Percentiles rank a stretch among this genome's conserved stretches.
These are phyloP conservation scores for Parietaria judaica DNA, from an alignment of 306 rosid genomes.

Conservation along the genomic window DNA sequence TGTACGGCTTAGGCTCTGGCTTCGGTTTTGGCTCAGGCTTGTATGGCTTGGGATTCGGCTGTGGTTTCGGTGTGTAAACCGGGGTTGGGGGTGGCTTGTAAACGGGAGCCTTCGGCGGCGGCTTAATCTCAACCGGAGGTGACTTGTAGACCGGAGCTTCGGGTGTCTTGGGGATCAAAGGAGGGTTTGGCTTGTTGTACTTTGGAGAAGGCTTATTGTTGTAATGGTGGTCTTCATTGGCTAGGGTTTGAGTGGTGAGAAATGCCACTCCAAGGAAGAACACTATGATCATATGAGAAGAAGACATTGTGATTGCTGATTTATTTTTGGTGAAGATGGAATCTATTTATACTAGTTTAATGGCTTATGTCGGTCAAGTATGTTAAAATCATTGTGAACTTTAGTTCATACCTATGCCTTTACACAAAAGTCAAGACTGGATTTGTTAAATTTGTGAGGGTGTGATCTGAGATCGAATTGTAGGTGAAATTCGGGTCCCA, in stretches of 20 bases:
- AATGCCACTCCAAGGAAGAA: constrained; percentile 25
- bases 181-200: neutral
- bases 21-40: constrained; percentile 4
- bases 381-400: constrained; percentile 1
- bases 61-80: neutral
- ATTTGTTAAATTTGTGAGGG: neutral
- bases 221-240: neutral
- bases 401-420: neutral
- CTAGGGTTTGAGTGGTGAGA: constrained; percentile 19
- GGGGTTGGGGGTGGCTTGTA: constrained; percentile 19
- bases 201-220: neutral
- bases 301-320: constrained; percentile 16
- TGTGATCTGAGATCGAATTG: neutral
- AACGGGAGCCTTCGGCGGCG: constrained; percentile 9
- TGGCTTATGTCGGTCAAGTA: neutral
- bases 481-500: constrained; percentile 6
- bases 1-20: constrained; percentile 6
- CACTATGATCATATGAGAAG: constrained; percentile 9
- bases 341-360: constrained; percentile 17
- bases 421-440: neutral
- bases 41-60: neutral
- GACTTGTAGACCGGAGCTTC: neutral
- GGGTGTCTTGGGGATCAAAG: neutral
- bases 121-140: neutral
- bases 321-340: neutral